Percentiles rank a stretch among this genome's conserved stretches.
Evolutionary conservation across 2,329 filamentous ascomycete species (phyloP).

Genomic region (Daldinia sp.): DNA sequence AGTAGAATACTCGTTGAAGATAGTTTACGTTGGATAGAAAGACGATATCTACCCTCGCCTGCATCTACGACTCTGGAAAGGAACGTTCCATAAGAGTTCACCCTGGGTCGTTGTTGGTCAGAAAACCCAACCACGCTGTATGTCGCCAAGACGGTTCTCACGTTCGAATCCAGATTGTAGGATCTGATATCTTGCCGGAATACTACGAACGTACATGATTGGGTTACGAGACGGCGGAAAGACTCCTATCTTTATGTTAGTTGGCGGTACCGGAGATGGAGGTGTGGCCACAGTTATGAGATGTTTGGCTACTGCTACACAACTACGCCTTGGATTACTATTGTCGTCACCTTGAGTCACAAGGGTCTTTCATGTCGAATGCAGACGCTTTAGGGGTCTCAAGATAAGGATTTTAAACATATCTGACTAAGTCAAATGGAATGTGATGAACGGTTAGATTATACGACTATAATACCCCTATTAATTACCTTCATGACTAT

Average conservation of each 20-base stretch:
- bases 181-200: not conserved
- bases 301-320: not conserved
- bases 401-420: not conserved
- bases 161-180: not conserved
- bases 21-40: not conserved
- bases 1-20: not conserved
- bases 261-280: not conserved
- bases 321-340: not conserved
- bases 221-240: not conserved
- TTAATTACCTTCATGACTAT: too few relatives aligned
- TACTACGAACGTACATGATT: not conserved
- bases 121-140: not conserved
- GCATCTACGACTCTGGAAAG: not conserved
- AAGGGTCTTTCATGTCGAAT: not conserved
- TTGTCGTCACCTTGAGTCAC: not conserved
- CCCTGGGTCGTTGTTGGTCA: not conserved
- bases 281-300: not conserved
- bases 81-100: conserved; percentile 4
- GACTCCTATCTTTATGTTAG: not conserved
- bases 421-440: not conserved
- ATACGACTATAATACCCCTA: not conserved
- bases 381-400: not conserved
- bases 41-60: not conserved
- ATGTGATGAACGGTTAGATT: too few relatives aligned
- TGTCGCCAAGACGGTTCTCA: not conserved